Base-by-base conservation (phyloP, 257 asterid genomes). In the Buddleja alternifolia region DNA sequence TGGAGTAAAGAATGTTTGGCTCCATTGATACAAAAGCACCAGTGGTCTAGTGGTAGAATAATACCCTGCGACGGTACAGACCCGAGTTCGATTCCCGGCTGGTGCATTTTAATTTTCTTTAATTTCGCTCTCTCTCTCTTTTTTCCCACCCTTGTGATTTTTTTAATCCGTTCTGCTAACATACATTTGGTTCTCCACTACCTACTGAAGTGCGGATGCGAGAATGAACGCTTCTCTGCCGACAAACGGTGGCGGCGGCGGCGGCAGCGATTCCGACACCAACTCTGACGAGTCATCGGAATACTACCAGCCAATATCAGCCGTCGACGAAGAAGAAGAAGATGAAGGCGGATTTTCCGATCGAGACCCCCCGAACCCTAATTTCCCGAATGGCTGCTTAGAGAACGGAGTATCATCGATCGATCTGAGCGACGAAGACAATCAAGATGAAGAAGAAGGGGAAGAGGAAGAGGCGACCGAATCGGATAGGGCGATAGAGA, bases 51-150 rank as follows among this genome's bases (percentile, higher is more conserved):
- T 81, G 78, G 78, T 81, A 81, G 80, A 78, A 77, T 80, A 80
- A 76, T 80, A 85, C 85, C 84, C 91, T 80, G 84, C 86, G 84
- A 85, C 82, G 84, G 85, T 83, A 81, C 85, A 81, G 84, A 83
- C 81, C 85, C 89, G 80, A 85, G 83, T 83, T 85, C 83, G 83
- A 79, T 81, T 83, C 88, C 84, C 84, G 80, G 87, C 84, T 81
- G 92, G 84, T 85, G 92, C 88, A 82, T 29, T 29, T 29, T 29
- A 29, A 29, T 29, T 29, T 29, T 29, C 34, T 29, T 29, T 5
- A 29, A 29, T 29, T 29, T 29, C 34, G 2, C 34, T 29, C 2
- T 15, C 5, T 46, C 12, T 46, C 40, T 39, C 34, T 3, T 5
- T 14, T 37, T 1, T 39, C 15, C 6, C 20, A 37, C 23, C 34